Evolutionary conservation across 768 basidiomycete species (phyloP).

Genomic region (Rhodotorula toruloides): DNA sequence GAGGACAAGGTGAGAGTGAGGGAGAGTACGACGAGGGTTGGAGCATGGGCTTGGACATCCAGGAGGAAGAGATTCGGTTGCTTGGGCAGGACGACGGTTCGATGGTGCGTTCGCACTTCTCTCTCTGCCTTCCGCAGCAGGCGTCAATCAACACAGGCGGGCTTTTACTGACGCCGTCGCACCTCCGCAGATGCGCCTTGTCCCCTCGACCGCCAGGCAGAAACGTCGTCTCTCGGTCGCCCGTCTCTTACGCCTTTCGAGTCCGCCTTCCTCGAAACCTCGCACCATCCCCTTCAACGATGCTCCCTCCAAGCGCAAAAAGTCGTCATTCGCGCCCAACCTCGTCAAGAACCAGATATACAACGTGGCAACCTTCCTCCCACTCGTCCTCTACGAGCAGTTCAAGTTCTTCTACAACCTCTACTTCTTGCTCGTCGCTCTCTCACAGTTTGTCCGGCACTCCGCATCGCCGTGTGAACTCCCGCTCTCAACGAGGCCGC

Average conservation of each 20-base stretch:
- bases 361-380: constrained; percentile 92
- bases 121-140: no score
- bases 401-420: constrained; percentile 99
- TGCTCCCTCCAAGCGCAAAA: neutral
- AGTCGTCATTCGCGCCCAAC: constrained; percentile 61
- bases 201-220: neutral
- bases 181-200: accelerated
- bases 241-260: constrained; percentile 13
- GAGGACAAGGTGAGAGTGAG: constrained; percentile 35
- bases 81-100: constrained; percentile 10
- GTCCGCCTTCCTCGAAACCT: constrained; percentile 10
- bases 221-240: neutral
- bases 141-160: no score
- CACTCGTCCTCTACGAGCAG: constrained; percentile 95
- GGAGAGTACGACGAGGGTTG: constrained; percentile 42
- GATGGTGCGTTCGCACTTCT: neutral
- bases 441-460: constrained; percentile 93
- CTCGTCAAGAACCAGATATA: constrained; percentile 97
- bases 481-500: neutral
- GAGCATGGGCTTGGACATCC: constrained; percentile 18
- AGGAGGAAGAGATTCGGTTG: constrained; percentile 32
- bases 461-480: constrained; percentile 76
- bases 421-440: constrained; percentile 92
- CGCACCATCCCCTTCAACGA: constrained; percentile 39
- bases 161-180: no score